phyloP scores from a whole-genome alignment of 257 asterid species.

The Salvia hispanica region DNA sequence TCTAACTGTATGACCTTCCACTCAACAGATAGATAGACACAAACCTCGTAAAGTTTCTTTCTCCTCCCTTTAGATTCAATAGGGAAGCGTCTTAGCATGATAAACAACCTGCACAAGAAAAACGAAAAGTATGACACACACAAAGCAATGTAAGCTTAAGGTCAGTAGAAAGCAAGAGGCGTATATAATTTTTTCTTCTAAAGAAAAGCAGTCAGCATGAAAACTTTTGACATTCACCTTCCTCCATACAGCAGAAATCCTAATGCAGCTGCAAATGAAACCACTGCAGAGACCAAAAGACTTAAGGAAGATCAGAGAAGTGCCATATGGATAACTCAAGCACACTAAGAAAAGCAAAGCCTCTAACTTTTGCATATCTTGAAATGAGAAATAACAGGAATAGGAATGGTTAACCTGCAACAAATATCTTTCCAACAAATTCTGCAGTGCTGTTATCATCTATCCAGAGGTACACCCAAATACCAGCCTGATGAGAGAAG shows the following conservation, averaged over 20 bases:
- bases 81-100: conserved; percentile 89
- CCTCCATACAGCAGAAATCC: conserved; percentile 96
- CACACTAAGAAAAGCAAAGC: conserved; percentile 26
- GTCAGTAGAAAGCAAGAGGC: conserved; percentile 12
- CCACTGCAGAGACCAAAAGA: conserved; percentile 63
- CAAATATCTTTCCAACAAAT: conserved; percentile 76
- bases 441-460: conserved; percentile 66
- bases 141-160: conserved; percentile 11
- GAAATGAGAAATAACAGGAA: conserved; percentile 25
- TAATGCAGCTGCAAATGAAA: conserved; percentile 80
- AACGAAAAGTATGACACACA: conserved; percentile 10
- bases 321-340: conserved; percentile 9
- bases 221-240: conserved; percentile 54
- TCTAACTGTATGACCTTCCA: conserved; percentile 7
- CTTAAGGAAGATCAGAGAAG: conserved; percentile 32
- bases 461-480: conserved; percentile 82
- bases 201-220: conserved; percentile 16
- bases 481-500: conserved; percentile 57
- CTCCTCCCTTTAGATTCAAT: conserved; percentile 96
- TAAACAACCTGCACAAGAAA: conserved; percentile 63
- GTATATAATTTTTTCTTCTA: conserved; percentile 11
- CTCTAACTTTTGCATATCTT: conserved; percentile 18
- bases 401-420: conserved; percentile 63
- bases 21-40: conserved; percentile 27
- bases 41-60: conserved; percentile 93